Evolutionary conservation across 305 asterid genomes (phyloP), one percentile per base, ranked within the genome.

Genomic region (Solanum hybrid): DNA sequence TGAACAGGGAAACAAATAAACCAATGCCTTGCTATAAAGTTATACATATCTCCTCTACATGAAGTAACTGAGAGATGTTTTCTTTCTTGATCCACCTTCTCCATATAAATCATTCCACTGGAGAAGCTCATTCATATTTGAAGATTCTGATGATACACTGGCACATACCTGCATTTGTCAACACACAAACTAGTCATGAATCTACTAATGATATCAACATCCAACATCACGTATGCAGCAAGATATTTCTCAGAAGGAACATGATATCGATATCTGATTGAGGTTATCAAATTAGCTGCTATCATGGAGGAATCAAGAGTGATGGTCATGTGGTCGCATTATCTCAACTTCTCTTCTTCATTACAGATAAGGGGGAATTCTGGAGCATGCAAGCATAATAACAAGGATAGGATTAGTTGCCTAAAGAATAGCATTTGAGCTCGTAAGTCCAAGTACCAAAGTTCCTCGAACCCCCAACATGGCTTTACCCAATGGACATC

Each of bases 41-140:
- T 51, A 35, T 17, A 9, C 92, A 90, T 85, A 91, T 93, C 46
- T 34, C 89, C 79, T 32, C 96, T 95, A 96, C 96, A 95, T 94
- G 94, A 96, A 96, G 92, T 96, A 96, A 95, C 98, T 96, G 64
- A 94, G 95, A 36, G 97, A 91, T 90, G 87, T 93, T 93, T 95
- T 96, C 94, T 94, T 94, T 90, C 98, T 93, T 4, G 97, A 95
- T 79, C 98, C 98, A 22, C 98, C 98, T 92, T 96, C 97, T 71
- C 98, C 98, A 31, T 95, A 96, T 4, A 96, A 95, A 77, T 96
- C 98, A 76, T 96, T 95, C 98, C 98, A 96, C 82, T 96, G 97
- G 40, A 94, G 91, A 88, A 96, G 98, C 92, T 95, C 98, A n/a
- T 94, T 94, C 98, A 96, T 96, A 90, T 96, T 96, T 88, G 91